phyloP scores from a whole-genome alignment of 306 rosid species.

The Biancaea sappan region DNA sequence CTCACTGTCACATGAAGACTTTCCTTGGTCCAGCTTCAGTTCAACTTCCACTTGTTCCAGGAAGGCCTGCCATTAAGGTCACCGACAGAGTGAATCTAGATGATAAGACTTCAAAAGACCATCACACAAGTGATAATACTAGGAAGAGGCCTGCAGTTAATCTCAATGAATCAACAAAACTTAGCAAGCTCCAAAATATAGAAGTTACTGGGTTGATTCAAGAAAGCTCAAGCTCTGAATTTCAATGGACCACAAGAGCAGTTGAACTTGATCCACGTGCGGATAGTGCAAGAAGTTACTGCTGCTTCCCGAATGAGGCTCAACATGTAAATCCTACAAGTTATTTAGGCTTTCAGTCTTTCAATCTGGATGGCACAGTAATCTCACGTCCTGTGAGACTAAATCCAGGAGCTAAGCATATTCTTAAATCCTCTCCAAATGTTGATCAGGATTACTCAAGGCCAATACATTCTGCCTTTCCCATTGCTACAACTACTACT shows the following conservation, averaged over 20 bases:
- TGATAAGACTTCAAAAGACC: slow-evolving; percentile 48
- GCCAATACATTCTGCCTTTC: slow-evolving; percentile 55
- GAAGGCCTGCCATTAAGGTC: slow-evolving; percentile 40
- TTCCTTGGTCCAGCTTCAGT: slow-evolving; percentile 41
- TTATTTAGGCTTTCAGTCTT: slow-evolving; percentile 45
- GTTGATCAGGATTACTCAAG: slow-evolving; percentile 48
- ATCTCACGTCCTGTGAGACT: slow-evolving; percentile 76
- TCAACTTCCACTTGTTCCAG: slow-evolving; percentile 52
- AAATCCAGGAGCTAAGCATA: slow-evolving; percentile 81
- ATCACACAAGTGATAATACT: slow-evolving; percentile 50
- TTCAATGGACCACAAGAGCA: slow-evolving; percentile 37
- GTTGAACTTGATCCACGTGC: slow-evolving; percentile 39
- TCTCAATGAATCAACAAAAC: slow-evolving; percentile 53
- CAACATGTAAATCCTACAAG: slow-evolving; percentile 40
- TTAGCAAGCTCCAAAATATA: slow-evolving; percentile 41
- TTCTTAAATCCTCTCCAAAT: slow-evolving; percentile 66
- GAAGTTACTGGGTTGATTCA: slow-evolving; percentile 44
- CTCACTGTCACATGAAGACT: slow-evolving; percentile 48
- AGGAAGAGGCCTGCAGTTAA: slow-evolving; percentile 49
- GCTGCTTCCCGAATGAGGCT: slow-evolving; percentile 43
- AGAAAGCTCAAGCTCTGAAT: slow-evolving; percentile 39
- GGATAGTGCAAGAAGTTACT: slow-evolving; percentile 43
- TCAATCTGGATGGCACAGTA: slow-evolving; percentile 43
- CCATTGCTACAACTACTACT: slow-evolving; percentile 47
- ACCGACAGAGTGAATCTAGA: slow-evolving; percentile 57